Percentiles rank a stretch among this genome's conserved stretches.
Evolutionary conservation across 2,329 filamentous ascomycete genomes (phyloP).

Genomic region (Aspergillus quadricinctus): DNA sequence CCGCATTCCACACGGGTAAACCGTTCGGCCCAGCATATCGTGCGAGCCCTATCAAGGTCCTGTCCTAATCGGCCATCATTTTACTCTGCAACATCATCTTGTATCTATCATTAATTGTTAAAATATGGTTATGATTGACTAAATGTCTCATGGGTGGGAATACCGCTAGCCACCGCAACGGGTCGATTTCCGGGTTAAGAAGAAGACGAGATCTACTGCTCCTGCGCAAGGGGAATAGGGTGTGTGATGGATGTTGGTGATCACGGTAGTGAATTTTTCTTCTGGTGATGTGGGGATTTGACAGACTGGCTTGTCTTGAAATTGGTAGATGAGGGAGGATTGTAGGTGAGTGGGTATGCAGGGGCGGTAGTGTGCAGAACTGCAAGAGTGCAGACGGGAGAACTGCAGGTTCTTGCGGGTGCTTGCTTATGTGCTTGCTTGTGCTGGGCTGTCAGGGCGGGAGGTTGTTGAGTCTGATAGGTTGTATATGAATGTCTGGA

Average conservation of each 20-base stretch:
- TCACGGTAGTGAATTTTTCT: conserved; percentile 36
- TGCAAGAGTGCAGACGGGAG: too few relatives aligned
- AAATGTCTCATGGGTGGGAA: conserved; percentile 42
- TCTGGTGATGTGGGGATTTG: conserved; percentile 27
- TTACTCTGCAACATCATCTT: neutral
- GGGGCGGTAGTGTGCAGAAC: neutral
- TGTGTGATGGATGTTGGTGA: conserved; percentile 44
- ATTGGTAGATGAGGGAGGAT: neutral
- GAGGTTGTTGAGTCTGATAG: too few relatives aligned
- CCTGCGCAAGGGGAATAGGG: conserved; percentile 42
- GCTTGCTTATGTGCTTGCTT: too few relatives aligned
- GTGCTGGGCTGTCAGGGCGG: neutral
- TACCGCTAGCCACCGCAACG: conserved; percentile 36
- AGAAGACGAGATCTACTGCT: conserved; percentile 41
- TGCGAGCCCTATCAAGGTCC: neutral
- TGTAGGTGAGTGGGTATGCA: neutral
- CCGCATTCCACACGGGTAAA: neutral
- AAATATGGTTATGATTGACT: neutral
- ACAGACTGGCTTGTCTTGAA: conserved; percentile 22
- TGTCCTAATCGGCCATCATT: too few relatives aligned
- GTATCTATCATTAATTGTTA: too few relatives aligned
- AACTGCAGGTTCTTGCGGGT: neutral
- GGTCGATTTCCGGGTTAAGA: conserved; percentile 38
- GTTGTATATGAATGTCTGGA: neutral
- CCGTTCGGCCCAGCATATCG: neutral